Conservation (phyloP, 2,329 filamentous ascomycete genomes). For the Fusarium clavum region DNA sequence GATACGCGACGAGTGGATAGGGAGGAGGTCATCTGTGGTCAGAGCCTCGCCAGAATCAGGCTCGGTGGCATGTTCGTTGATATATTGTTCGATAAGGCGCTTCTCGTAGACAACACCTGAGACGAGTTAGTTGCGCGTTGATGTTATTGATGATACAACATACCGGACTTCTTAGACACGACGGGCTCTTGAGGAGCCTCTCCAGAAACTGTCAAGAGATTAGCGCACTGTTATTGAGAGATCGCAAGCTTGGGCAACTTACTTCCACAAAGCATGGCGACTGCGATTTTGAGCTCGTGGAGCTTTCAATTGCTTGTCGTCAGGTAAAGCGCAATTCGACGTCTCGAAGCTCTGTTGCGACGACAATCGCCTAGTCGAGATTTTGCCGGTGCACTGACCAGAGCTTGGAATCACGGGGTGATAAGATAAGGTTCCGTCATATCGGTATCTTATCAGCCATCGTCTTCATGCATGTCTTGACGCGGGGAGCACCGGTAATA, state of each 20-base stretch:
- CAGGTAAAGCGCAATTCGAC: slow-evolving; percentile 40
- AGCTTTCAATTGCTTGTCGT: slow-evolving; percentile 48
- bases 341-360: slow-evolving; percentile 45
- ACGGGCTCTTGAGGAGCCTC: slow-evolving; percentile 96
- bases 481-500: slow-evolving; percentile 42
- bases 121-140: slow-evolving; percentile 31
- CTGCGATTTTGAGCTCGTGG: slow-evolving; percentile 44
- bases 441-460: slow-evolving; percentile 32
- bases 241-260: slow-evolving; percentile 35
- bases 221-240: slow-evolving; percentile 22
- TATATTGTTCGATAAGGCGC: slow-evolving; percentile 93
- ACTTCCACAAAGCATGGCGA: slow-evolving; percentile 64
- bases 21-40: slow-evolving; percentile 84
- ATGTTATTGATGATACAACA: slow-evolving; percentile 50
- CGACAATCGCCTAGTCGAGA: slow-evolving; percentile 46
- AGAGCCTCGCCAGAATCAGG: slow-evolving; percentile 90
- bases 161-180: slow-evolving; percentile 93
- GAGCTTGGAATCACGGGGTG: slow-evolving; percentile 45
- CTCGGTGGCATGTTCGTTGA: slow-evolving; percentile 92
- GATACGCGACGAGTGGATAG: slow-evolving; percentile 84
- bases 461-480: slow-evolving; percentile 13
- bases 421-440: slow-evolving; percentile 45
- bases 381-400: slow-evolving; percentile 50
- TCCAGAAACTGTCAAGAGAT: slow-evolving; percentile 79
- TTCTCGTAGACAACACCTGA: slow-evolving; percentile 92